phyloP scores from a whole-genome alignment of 2,329 filamentous ascomycete genomes.

The Zymoseptoria pseudotritici region DNA sequence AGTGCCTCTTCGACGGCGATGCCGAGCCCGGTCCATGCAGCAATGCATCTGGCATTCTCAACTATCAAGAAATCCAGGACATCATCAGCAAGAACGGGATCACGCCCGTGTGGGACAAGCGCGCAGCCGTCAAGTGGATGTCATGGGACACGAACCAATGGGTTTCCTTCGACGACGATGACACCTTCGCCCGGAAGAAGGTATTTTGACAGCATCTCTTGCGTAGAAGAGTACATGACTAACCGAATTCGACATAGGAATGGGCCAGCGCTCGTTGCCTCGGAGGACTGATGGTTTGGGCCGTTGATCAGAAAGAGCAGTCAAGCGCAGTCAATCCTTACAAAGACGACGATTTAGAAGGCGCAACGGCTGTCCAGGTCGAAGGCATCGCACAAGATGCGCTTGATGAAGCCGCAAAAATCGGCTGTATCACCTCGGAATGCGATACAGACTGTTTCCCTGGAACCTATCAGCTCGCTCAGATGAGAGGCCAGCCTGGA shows the following conservation, averaged over 20 bases:
- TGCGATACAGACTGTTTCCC: constrained; percentile 22
- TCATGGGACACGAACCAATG: constrained; percentile 32
- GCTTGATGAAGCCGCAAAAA: too few species aligned
- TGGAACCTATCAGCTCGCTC: constrained; percentile 23
- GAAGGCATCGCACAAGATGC: too few species aligned
- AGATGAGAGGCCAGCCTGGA: constrained; percentile 29
- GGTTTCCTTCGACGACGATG: constrained; percentile 34
- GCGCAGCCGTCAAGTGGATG: constrained; percentile 27
- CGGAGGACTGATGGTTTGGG: constrained; percentile 24
- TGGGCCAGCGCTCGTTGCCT: too few species aligned
- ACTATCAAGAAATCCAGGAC: constrained; percentile 17
- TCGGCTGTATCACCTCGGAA: too few species aligned
- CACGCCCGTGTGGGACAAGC: constrained; percentile 10
- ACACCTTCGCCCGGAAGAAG: constrained; percentile 31
- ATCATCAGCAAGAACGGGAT: constrained; percentile 12
- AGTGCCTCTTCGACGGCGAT: constrained; percentile 10
- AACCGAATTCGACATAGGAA: too few species aligned
- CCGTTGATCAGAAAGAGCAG: constrained; percentile 11
- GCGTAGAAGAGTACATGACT: too few species aligned
- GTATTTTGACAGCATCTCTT: too few species aligned
- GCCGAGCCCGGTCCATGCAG: constrained; percentile 24
- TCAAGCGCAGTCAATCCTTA: too few species aligned
- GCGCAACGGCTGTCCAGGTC: too few species aligned
- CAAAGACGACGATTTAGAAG: too few species aligned
- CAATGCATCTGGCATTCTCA: constrained; percentile 13